Evolutionary conservation across 805 yeast genomes (phyloP).

Genomic region (Suhomyces pyralidae): DNA sequence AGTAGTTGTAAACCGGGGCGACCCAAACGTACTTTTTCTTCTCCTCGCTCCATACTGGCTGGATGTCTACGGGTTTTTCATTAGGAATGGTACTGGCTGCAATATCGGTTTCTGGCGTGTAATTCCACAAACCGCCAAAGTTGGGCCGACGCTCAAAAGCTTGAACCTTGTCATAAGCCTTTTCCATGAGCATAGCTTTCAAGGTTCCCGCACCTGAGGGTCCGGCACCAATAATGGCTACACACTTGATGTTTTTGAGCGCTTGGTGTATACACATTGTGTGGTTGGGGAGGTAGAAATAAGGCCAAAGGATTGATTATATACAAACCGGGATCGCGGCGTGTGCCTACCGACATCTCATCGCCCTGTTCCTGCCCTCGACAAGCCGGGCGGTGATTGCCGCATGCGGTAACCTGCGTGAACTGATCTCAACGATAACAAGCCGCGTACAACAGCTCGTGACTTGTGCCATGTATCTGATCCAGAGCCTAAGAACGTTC

Average conservation of each 20-base stretch:
- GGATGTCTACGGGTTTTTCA: conserved; percentile 16
- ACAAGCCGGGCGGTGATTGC: not conserved
- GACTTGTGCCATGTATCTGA: not conserved
- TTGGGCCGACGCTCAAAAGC: conserved; percentile 56
- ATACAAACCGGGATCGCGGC: not conserved
- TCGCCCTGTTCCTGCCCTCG: not conserved
- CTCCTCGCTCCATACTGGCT: conserved; percentile 10
- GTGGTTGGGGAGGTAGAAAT: not conserved
- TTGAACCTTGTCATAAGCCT: conserved; percentile 44
- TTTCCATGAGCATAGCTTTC: conserved; percentile 54
- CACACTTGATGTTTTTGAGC: conserved; percentile 24
- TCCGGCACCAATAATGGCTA: conserved; percentile 78
- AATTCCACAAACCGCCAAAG: conserved; percentile 86
- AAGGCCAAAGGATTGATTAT: not conserved
- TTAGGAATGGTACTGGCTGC: conserved; percentile 18
- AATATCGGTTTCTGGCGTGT: conserved; percentile 32
- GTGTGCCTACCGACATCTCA: not conserved
- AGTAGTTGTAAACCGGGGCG: conserved; percentile 55
- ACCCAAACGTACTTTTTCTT: conserved; percentile 18
- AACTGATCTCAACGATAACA: not conserved
- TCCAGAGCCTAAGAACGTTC: not conserved
- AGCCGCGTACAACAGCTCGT: not conserved
- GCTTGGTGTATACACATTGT: not conserved
- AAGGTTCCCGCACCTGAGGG: conserved; percentile 52
- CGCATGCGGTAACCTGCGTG: not conserved